Evolutionary conservation across 441 rosid genomes (phyloP).

Genomic region (Adansonia madagascariensis): DNA sequence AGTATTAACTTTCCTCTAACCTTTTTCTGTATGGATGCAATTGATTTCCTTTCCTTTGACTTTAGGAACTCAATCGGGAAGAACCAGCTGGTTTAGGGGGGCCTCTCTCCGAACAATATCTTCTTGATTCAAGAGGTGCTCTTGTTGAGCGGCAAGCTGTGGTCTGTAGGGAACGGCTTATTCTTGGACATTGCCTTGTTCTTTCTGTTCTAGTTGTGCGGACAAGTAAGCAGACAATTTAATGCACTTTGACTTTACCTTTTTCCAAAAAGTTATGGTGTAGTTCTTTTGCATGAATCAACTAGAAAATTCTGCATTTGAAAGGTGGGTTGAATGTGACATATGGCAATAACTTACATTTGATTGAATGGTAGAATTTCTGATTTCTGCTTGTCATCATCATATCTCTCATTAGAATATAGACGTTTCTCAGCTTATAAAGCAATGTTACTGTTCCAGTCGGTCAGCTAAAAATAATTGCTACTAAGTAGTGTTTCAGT

Average conservation of each 20-base stretch:
- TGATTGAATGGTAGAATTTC: slow-evolving; percentile 2
- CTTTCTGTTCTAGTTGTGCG: slow-evolving; percentile 84
- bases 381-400: slow-evolving; percentile 1
- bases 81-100: slow-evolving; percentile 98
- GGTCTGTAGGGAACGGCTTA: slow-evolving; percentile 80
- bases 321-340: slow-evolving; percentile 8
- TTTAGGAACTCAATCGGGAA: slow-evolving; percentile 87
- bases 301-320: slow-evolving; percentile 1
- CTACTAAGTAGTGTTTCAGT: background rate
- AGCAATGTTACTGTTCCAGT: background rate
- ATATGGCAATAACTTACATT: slow-evolving; percentile 7
- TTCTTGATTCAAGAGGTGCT: slow-evolving; percentile 91
- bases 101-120: slow-evolving; percentile 69
- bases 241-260: slow-evolving; percentile 14
- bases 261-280: background rate
- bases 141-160: slow-evolving; percentile 89
- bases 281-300: background rate
- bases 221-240: slow-evolving; percentile 56
- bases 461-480: background rate
- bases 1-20: background rate
- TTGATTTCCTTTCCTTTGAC: slow-evolving; percentile 25
- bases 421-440: background rate
- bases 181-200: slow-evolving; percentile 90
- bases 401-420: background rate
- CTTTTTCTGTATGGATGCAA: background rate